phyloP scores from a whole-genome alignment of 1,139 yeast species.

The Protomyces inouyei region DNA sequence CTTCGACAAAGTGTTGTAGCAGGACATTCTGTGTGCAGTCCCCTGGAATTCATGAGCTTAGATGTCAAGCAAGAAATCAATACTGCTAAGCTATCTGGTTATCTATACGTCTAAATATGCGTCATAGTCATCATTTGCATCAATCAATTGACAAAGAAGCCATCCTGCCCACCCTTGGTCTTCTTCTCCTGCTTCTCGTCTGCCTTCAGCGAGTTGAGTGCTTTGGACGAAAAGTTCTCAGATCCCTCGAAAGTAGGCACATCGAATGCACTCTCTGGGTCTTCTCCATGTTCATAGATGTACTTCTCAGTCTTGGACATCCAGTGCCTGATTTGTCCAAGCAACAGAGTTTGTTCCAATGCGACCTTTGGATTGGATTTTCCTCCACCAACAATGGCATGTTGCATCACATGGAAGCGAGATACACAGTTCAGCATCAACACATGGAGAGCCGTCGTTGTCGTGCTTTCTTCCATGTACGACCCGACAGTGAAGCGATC shows the following conservation, averaged over 20 bases:
- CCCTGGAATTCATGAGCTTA: no score
- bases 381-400: slow-evolving; percentile 32
- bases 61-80: background rate
- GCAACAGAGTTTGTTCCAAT: slow-evolving; percentile 28
- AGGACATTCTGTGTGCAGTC: no score
- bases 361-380: slow-evolving; percentile 29
- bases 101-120: background rate
- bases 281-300: slow-evolving; percentile 30
- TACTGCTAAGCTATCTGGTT: background rate
- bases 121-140: background rate
- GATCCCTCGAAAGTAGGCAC: slow-evolving; percentile 30
- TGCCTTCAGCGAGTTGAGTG: background rate
- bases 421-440: slow-evolving; percentile 32
- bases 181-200: background rate
- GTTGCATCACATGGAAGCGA: slow-evolving; percentile 32
- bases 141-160: background rate
- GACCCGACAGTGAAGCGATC: slow-evolving; percentile 32
- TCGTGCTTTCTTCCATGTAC: slow-evolving; percentile 34
- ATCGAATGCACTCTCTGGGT: slow-evolving; percentile 32
- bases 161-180: background rate
- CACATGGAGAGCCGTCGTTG: slow-evolving; percentile 33
- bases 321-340: slow-evolving; percentile 30
- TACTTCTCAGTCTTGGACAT: slow-evolving; percentile 30
- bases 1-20: no score
- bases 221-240: background rate